Evolutionary conservation across 139 green algal genomes (phyloP).

Genomic region (Haematococcus lacustris): DNA sequence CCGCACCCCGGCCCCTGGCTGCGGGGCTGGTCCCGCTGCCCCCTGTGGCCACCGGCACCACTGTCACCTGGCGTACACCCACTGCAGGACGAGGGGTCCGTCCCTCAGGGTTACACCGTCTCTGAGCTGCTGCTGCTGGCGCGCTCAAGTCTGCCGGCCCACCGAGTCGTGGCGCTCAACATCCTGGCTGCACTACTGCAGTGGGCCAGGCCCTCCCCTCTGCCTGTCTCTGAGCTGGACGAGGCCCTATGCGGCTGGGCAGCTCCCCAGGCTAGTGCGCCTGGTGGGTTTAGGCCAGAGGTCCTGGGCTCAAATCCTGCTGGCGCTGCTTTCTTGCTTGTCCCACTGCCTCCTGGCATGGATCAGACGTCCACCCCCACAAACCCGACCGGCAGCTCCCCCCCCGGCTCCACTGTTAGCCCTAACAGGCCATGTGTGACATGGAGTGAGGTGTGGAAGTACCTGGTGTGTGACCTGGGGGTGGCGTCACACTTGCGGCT

Average conservation of each 20-base stretch:
- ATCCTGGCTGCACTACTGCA: conserved; percentile 40
- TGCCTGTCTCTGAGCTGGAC: background rate
- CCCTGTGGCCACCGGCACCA: no score
- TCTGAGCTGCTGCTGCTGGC: conserved; percentile 50
- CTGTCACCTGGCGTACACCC: background rate
- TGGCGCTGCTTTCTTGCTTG: background rate
- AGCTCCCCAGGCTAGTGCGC: background rate
- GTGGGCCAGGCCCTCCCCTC: conserved; percentile 15
- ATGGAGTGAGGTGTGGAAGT: conserved; percentile 45
- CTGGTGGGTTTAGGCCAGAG: no score
- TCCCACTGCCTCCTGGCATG: background rate
- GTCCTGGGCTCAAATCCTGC: background rate
- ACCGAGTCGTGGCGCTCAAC: conserved; percentile 44
- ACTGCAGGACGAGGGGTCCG: conserved; percentile 10
- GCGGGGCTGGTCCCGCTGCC: no score
- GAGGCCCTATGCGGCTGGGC: background rate
- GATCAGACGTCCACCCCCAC: background rate
- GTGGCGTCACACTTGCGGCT: conserved; percentile 39
- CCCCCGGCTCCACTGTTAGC: background rate
- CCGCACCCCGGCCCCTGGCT: no score
- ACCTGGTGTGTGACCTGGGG: conserved; percentile 32
- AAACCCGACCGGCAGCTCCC: background rate
- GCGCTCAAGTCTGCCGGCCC: conserved; percentile 35
- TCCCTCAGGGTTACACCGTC: conserved; percentile 43
- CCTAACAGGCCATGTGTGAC: background rate